Evolutionary conservation across 1,139 yeast genomes (phyloP), one percentile per base, ranked within the genome.

Genomic region (Kodamaea ohmeri): DNA sequence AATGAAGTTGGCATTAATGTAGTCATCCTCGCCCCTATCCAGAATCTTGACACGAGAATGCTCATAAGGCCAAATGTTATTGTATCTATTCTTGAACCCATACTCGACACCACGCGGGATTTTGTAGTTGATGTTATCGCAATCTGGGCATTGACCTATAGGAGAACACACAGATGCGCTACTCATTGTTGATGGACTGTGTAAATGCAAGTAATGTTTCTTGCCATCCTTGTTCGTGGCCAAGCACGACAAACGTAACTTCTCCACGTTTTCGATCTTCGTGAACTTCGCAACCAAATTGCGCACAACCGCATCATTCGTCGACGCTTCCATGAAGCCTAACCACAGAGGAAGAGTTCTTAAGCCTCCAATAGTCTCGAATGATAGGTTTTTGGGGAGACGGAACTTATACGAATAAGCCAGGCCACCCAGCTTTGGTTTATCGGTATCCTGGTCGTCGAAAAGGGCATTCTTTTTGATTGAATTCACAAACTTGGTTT

Each of bases 81-180:
- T 67, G 50, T 69, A 71, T 21, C 76, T 48, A 45, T 71, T 71
- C 42, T 70, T 70, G 48, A 56, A 65, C 8, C 75, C 75, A 44
- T 58, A 65, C 41, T 70, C 76, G 29, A 70, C 61, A 1, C 76
- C 76, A 38, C 79, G 76, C 1, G 85, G 81, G 20, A 81, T 65
- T 25, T 70, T 59, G 46, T 76, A 77, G 37, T 59, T 47, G 34
- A 64, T 69, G 2, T 53, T 53, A 43, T 70, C 73, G 52, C 77
- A 71, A 20, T 60, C 58, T 1, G 71, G 71, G 46, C 78, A 72
- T 34, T 69, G 61, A 2, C 69, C 61, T 39, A 58, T 57, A 2
- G 76, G 76, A 1, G 76, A 60, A 41, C 73, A 73, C 39, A 65
- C 63, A 34, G 59, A 55, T 44, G 18, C 17, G 9, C 22, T 15